Evolutionary conservation across 805 yeast species (phyloP).

Genomic region (Barnettozyma botsteinii): DNA sequence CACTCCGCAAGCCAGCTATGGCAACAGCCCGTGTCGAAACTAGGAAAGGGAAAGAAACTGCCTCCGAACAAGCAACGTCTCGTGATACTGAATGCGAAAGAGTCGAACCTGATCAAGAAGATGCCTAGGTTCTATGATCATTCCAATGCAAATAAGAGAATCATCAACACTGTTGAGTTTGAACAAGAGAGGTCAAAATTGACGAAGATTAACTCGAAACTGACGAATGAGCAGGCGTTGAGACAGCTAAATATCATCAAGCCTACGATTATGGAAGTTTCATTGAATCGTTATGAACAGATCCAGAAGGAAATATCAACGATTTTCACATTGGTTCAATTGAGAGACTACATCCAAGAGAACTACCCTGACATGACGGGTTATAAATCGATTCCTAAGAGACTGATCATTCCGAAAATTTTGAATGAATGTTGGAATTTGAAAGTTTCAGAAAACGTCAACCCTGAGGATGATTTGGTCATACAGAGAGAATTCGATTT

Average conservation of each 20-base stretch:
- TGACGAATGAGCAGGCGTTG: conserved; percentile 7
- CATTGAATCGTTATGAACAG: conserved; percentile 18
- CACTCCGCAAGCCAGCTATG: too few species aligned
- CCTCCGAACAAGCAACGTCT: conserved; percentile 20
- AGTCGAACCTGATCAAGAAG: conserved; percentile 16
- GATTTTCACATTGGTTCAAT: conserved; percentile 15
- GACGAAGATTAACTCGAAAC: conserved; percentile 4
- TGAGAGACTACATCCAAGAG: conserved; percentile 11
- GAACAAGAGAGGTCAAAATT: conserved; percentile 8
- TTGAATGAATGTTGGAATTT: conserved; percentile 17
- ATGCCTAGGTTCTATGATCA: conserved; percentile 5
- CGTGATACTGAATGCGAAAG: conserved; percentile 20
- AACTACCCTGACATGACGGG: conserved; percentile 7
- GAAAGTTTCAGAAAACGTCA: conserved; percentile 9
- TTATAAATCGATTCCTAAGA: conserved; percentile 6
- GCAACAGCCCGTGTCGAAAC: not conserved
- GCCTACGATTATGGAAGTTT: conserved; percentile 15
- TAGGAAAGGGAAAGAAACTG: conserved; percentile 23
- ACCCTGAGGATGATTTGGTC: conserved; percentile 16
- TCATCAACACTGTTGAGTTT: conserved; percentile 1
- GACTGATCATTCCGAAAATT: conserved; percentile 6
- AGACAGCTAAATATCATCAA: conserved; percentile 10
- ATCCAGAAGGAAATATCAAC: conserved; percentile 10
- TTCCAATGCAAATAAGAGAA: too few species aligned
- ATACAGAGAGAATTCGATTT: conserved; percentile 18